Evolutionary conservation across 2,329 filamentous ascomycete genomes (phyloP).

Genomic region (Xylaria sp.): DNA sequence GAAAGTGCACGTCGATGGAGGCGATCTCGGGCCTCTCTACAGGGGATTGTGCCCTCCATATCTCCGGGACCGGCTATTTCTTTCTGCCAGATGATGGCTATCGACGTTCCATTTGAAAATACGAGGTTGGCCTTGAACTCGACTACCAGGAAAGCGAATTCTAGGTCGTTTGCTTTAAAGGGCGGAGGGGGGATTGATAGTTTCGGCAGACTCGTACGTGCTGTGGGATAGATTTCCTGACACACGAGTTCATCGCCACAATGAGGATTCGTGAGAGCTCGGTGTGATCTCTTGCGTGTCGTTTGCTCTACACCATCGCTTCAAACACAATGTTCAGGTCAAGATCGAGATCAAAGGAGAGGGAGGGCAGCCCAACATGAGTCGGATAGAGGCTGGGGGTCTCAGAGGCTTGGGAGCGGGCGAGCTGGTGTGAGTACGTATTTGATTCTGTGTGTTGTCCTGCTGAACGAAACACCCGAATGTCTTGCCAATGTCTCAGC

Average conservation of each 20-base stretch:
- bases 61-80: background rate
- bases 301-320: slow-evolving; percentile 16
- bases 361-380: background rate
- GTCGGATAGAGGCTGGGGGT: slow-evolving; percentile 1
- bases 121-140: slow-evolving; percentile 21
- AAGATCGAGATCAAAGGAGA: background rate
- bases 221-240: background rate
- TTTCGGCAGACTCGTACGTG: slow-evolving; percentile 8
- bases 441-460: slow-evolving; percentile 9
- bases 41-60: slow-evolving; percentile 36
- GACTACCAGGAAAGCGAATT: slow-evolving; percentile 6
- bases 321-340: slow-evolving; percentile 1
- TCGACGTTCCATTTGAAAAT: slow-evolving; percentile 23
- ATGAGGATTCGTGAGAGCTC: background rate
- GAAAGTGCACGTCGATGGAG: slow-evolving; percentile 51
- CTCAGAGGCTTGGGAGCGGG: background rate
- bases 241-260: slow-evolving; percentile 9
- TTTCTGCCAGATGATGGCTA: background rate
- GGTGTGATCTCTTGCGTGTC: background rate
- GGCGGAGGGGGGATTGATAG: slow-evolving; percentile 13
- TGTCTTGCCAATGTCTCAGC: slow-evolving; percentile 36
- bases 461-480: slow-evolving; percentile 26
- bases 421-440: background rate
- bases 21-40: slow-evolving; percentile 36
- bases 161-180: slow-evolving; percentile 2